A percentile compares a stretch with the other conserved stretches of the same genome.
Conservation (phyloP, 2,329 filamentous ascomycete species). For the Trichoderma asperellum region DNA sequence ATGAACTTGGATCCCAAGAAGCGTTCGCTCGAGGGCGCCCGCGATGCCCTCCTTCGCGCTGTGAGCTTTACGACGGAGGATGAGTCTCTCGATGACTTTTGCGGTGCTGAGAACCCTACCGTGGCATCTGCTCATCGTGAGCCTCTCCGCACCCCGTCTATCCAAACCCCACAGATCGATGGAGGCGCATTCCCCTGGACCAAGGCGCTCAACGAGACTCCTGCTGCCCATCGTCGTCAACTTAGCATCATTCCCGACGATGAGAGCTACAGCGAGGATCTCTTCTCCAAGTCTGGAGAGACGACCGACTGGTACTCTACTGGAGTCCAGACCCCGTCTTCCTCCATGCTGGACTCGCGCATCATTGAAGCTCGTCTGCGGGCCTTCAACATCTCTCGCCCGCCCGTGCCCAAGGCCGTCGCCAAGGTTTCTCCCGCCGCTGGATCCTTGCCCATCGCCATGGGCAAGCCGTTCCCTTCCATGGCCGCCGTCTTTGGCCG, state of each 20-base stretch:
- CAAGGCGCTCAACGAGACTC: slow-evolving; percentile 80
- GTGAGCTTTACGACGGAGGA: slow-evolving; percentile 94
- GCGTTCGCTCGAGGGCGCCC: slow-evolving; percentile 78
- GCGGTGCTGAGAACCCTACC: slow-evolving; percentile 75
- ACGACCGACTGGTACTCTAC: slow-evolving; percentile 78
- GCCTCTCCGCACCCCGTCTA: slow-evolving; percentile 91
- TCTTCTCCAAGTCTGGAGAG: slow-evolving; percentile 79
- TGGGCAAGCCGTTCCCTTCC: slow-evolving; percentile 74
- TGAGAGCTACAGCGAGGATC: slow-evolving; percentile 78
- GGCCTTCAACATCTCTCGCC: slow-evolving; percentile 63
- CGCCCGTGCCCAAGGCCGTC: slow-evolving; percentile 35
- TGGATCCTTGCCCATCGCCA: slow-evolving; percentile 76
- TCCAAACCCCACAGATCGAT: slow-evolving; percentile 83
- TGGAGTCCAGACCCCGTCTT: slow-evolving; percentile 76
- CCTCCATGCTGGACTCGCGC: slow-evolving; percentile 82
- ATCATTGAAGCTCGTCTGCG: slow-evolving; percentile 81
- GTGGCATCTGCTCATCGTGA: slow-evolving; percentile 88
- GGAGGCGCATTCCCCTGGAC: slow-evolving; percentile 92
- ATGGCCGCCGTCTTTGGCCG: slow-evolving; percentile 81
- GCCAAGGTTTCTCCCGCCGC: slow-evolving; percentile 61
- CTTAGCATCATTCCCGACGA: slow-evolving; percentile 85
- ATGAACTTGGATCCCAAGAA: slow-evolving; percentile 89
- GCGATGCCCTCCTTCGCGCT: slow-evolving; percentile 75
- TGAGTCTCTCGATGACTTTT: slow-evolving; percentile 91
- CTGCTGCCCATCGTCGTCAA: slow-evolving; percentile 68